Evolutionary conservation across 73 alveolate species (phyloP), one percentile per base, ranked within the genome.

Genomic region (Paramecium caudatum): DNA sequence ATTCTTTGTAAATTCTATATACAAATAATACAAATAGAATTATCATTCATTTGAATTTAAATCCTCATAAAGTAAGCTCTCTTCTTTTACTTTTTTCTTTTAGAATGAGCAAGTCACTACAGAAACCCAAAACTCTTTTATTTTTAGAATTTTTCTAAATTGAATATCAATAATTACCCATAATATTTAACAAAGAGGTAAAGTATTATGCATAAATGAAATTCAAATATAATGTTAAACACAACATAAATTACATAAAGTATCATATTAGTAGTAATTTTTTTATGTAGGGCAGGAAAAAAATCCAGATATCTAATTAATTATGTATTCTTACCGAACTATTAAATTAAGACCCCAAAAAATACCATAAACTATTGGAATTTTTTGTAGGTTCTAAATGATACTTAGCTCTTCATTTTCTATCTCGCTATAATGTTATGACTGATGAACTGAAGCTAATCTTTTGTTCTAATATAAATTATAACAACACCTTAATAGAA

Each of bases 381-480:
- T 27, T 55, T 10, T 12, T 23, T 55, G 12, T 3, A 55, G 80
- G 12, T 55, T 10, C 30, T 55, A 3, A 21, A 55, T 55, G 1
- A 23, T 55, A 27, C 30, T 7, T 10, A 55, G 30, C 30, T 55
- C 80, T 55, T 55, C 80, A 55, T 55, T 43, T 55, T n/a, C n/a
- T n/a, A n/a, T n/a, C n/a, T n/a, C n/a, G n/a, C n/a, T n/a, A n/a
- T 55, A 55, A 55, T 27, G 30, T 9, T 37, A 27, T 4, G 80
- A 55, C 1, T 27, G 43, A 55, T 55, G 80, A 25, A 55, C 12
- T 5, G 80, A 23, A 2, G 80, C 80, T 23, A 19, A 55, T 9
- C 12, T 55, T 19, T 21, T 0, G 30, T 55, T 55, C 80, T 55
- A 23, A 55, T 5, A 43, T 0, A 49, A 13, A 16, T 21, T 23